Conservation (phyloP, 2,329 filamentous ascomycete genomes). For the Alternaria incomplexa region DNA sequence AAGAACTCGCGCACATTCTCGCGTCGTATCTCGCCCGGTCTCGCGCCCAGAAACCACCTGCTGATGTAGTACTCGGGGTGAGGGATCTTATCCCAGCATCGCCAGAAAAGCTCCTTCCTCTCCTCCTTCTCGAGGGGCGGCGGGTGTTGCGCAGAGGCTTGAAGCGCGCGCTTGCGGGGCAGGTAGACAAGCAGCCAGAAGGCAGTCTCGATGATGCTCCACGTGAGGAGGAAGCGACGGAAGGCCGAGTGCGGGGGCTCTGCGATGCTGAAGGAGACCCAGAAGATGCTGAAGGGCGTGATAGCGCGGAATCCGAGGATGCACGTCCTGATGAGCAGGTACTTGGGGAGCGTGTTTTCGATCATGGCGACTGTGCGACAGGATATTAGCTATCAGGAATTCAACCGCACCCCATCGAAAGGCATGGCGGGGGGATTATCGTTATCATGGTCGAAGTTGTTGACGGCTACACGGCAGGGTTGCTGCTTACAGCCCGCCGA, state of each 20-base stretch:
- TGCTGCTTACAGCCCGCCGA: constrained; percentile 1
- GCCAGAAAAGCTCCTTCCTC: constrained; percentile 62
- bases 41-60: constrained; percentile 71
- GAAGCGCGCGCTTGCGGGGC: constrained; percentile 59
- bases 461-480: background rate
- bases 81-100: constrained; percentile 62
- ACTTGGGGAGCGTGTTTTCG: constrained; percentile 47
- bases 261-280: constrained; percentile 48
- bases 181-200: constrained; percentile 64
- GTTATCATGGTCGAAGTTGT: constrained; percentile 5
- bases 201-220: constrained; percentile 57
- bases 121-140: constrained; percentile 53
- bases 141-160: constrained; percentile 60
- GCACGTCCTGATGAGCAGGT: constrained; percentile 56
- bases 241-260: constrained; percentile 38
- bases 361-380: constrained; percentile 43
- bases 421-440: background rate
- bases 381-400: background rate
- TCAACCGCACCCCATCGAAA: background rate
- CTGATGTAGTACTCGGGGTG: constrained; percentile 64
- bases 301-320: constrained; percentile 58
- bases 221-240: constrained; percentile 49
- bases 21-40: constrained; percentile 62
- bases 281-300: constrained; percentile 58
- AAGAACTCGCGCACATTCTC: constrained; percentile 73